These are phyloP conservation scores for Eucalyptus camaldulensis DNA, from an alignment of 345 rosid genomes.

Conservation along the genomic window DNA sequence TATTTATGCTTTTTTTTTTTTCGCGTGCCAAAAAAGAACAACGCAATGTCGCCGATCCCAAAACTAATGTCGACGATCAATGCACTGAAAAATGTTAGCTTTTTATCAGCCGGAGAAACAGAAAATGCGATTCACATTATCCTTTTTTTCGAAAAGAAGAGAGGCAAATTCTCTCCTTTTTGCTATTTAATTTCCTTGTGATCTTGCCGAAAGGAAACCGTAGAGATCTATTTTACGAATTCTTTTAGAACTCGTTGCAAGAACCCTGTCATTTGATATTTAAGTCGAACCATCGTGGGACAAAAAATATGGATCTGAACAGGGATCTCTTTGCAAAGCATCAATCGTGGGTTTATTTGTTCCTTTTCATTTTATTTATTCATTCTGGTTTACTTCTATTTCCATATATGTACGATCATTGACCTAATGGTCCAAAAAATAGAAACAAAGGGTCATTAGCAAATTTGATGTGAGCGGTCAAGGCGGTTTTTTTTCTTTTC, in stretches of 20 bases:
- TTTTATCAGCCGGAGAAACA: not conserved
- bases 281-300: not conserved
- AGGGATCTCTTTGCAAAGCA: not conserved
- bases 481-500: not conserved
- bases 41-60: not conserved
- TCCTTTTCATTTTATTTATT: not conserved
- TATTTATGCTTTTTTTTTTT: not conserved
- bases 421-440: not conserved
- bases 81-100: not conserved
- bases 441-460: not conserved
- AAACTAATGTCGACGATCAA: not conserved
- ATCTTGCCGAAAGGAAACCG: not conserved
- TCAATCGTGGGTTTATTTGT: not conserved
- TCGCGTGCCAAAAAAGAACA: not conserved
- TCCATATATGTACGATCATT: not conserved
- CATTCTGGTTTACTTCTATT: not conserved
- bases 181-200: not conserved
- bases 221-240: not conserved
- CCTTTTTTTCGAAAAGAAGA: not conserved
- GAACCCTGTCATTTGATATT: not conserved
- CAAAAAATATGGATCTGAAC: not conserved
- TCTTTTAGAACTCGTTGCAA: not conserved
- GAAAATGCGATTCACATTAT: not conserved
- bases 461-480: not conserved
- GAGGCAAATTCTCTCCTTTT: not conserved